phyloP scores from a whole-genome alignment of 2,329 filamentous ascomycete species.

The Paracorniculantispora psalliotae region DNA sequence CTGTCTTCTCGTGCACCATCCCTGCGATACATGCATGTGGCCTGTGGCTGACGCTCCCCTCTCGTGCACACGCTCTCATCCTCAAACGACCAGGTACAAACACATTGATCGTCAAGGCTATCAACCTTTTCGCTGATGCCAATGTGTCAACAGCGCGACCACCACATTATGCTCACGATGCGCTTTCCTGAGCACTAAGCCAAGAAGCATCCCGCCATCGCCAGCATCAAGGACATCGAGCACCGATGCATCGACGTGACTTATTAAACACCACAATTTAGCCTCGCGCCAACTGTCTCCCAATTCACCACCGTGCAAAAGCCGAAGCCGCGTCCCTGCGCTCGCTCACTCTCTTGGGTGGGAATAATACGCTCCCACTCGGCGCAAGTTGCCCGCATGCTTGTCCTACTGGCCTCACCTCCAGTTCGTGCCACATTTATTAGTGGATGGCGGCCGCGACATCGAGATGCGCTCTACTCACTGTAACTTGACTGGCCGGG shows the following conservation, averaged over 20 bases:
- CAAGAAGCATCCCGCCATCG: neutral
- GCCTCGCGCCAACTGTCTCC: neutral
- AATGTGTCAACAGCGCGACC: neutral
- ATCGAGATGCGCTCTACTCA: constrained; percentile 7
- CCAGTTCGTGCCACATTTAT: constrained; percentile 8
- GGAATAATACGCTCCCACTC: no score
- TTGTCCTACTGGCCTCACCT: neutral
- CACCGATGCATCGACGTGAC: neutral
- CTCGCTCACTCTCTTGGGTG: no score
- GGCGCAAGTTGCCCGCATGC: neutral
- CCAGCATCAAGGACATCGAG: neutral
- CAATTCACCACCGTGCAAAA: neutral
- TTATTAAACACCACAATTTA: neutral
- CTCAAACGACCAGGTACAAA: neutral
- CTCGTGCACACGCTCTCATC: neutral
- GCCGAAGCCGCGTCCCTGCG: neutral
- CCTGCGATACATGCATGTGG: neutral
- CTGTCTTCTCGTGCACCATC: no score
- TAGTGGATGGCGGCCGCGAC: neutral
- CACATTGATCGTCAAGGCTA: no score
- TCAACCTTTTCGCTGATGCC: neutral
- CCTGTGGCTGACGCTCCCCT: neutral
- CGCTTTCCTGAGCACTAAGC: neutral
- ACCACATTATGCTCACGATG: neutral
- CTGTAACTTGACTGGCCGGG: neutral